These are phyloP conservation scores for Saprolegnia parasitica DNA, from an alignment of 352 stramenopile species.

Conservation along the genomic window DNA sequence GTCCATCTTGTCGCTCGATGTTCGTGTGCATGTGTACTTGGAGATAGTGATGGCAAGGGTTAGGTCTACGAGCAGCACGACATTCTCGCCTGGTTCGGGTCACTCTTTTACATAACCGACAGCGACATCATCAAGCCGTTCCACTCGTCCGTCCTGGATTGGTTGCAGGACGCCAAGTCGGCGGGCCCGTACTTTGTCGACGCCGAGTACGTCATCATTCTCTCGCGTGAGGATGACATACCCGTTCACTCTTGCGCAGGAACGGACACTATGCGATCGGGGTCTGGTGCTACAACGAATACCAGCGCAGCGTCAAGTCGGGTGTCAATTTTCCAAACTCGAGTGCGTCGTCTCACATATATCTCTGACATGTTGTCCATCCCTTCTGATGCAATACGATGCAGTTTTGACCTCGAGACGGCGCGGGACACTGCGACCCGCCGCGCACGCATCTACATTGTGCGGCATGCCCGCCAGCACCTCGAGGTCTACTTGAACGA, in stretches of 20 bases:
- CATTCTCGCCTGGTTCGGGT: constrained; percentile 44
- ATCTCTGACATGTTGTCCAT: constrained; percentile 6
- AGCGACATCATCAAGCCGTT: constrained; percentile 50
- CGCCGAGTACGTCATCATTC: constrained; percentile 30
- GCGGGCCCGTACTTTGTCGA: constrained; percentile 55
- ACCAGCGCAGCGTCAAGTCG: constrained; percentile 39
- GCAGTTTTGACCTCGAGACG: constrained; percentile 55
- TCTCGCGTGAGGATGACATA: background rate
- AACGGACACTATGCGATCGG: constrained; percentile 56
- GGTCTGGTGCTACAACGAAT: constrained; percentile 50
- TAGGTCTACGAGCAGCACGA: constrained; percentile 57
- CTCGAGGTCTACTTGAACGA: constrained; percentile 44
- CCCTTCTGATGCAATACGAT: background rate
- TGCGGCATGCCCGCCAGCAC: constrained; percentile 63
- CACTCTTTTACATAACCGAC: constrained; percentile 53
- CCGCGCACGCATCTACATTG: constrained; percentile 58
- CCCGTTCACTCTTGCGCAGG: constrained; percentile 9
- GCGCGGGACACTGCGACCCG: constrained; percentile 36
- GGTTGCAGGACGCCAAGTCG: constrained; percentile 49
- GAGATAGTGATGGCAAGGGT: constrained; percentile 7
- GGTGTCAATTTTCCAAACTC: constrained; percentile 56
- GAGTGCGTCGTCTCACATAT: too few relatives aligned
- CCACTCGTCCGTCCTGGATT: constrained; percentile 66
- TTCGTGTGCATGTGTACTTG: background rate
- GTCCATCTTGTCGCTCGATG: constrained; percentile 42